Evolutionary conservation across 371 early-diverging fungal species (phyloP).

Genomic region (Rhizopus delemar): DNA sequence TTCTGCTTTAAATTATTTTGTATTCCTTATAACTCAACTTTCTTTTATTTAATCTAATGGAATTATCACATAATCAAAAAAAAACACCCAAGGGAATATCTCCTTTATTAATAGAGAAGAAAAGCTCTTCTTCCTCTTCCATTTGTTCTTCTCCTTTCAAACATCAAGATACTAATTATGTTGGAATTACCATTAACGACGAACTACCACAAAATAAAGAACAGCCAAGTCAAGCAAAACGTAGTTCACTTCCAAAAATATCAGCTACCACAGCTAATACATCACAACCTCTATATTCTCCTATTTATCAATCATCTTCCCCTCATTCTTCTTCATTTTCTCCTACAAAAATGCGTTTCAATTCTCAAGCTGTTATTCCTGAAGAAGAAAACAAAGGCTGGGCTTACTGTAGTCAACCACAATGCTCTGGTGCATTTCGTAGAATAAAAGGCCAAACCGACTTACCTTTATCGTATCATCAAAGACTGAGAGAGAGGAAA

Average conservation of each 20-base stretch:
- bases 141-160: conserved; percentile 3
- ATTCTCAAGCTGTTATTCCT: conserved; percentile 5
- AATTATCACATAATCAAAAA: not conserved
- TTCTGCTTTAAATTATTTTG: no score
- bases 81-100: conserved; percentile 1
- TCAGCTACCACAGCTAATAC: not conserved
- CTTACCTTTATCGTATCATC: conserved; percentile 27
- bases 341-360: not conserved
- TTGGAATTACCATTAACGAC: conserved; percentile 39
- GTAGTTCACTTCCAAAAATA: conserved; percentile 2
- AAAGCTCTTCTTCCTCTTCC: conserved; percentile 1
- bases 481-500: conserved; percentile 26
- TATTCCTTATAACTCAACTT: not conserved
- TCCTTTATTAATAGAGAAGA: conserved; percentile 1
- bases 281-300: conserved; percentile 1
- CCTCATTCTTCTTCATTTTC: not conserved
- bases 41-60: conserved; percentile 1
- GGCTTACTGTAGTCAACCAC: conserved; percentile 8
- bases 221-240: not conserved
- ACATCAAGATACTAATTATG: conserved; percentile 33
- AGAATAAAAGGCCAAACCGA: conserved; percentile 20
- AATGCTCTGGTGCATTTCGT: conserved; percentile 24
- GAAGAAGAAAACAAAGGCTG: conserved; percentile 7
- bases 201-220: conserved; percentile 11
- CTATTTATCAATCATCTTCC: not conserved